Conservation (phyloP, 116 monocot genomes). For the Posidonia oceanica region DNA sequence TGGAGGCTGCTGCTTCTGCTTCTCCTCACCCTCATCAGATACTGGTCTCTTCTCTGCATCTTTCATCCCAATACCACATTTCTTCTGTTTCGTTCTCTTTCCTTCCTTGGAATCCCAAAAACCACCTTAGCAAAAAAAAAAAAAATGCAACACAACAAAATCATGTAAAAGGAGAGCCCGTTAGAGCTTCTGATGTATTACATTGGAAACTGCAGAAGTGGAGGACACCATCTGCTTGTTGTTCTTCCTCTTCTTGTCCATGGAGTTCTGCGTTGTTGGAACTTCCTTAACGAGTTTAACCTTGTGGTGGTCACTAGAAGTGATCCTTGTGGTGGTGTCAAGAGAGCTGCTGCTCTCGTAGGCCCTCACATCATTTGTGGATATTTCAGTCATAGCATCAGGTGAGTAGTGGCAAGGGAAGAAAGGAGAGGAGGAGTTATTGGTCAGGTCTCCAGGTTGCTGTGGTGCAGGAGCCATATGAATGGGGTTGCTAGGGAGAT, state of each 20-base stretch:
- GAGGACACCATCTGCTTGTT: background rate
- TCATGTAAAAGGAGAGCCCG: background rate
- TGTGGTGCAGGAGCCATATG: background rate
- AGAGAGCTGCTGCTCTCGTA: constrained; percentile 7
- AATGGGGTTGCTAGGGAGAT: background rate
- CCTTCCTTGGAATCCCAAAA: constrained; percentile 3
- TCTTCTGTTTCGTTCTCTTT: constrained; percentile 7
- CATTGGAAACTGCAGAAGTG: background rate
- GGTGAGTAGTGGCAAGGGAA: background rate
- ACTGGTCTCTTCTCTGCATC: background rate
- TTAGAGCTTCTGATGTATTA: background rate
- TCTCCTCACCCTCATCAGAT: constrained; percentile 1
- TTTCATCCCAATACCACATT: background rate
- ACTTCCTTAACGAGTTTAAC: background rate
- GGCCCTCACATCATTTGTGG: background rate
- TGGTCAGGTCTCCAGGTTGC: background rate
- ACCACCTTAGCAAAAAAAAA: background rate
- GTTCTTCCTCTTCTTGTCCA: constrained; percentile 2
- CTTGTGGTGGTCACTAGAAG: background rate
- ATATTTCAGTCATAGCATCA: background rate
- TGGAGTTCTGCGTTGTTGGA: background rate
- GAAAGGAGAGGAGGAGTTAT: background rate
- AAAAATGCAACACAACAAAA: background rate
- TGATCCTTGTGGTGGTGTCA: background rate
- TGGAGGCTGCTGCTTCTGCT: background rate